Conservation (phyloP, 2,329 filamentous ascomycete species). For the Pestalotiopsis sp. region DNA sequence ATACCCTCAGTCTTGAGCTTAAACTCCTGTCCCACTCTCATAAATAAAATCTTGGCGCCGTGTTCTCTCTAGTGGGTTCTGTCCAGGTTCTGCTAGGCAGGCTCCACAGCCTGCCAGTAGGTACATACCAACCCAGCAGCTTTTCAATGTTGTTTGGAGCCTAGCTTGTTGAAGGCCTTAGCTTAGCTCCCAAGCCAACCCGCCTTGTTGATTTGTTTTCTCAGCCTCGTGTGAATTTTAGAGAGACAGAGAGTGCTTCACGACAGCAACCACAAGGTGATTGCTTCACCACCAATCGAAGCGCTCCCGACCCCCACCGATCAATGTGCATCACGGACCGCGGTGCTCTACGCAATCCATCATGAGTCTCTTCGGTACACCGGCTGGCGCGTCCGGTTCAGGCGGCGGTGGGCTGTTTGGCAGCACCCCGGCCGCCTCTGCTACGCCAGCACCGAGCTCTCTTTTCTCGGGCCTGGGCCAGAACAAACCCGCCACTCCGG, state of each 20-base stretch:
- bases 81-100: not conserved
- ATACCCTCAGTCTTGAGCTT: not conserved
- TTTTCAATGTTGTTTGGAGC: not conserved
- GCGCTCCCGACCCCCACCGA: not conserved
- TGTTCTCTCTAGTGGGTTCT: not conserved
- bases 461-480: constrained; percentile 1
- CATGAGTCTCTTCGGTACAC: constrained; percentile 2
- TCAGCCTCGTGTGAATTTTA: constrained; percentile 14
- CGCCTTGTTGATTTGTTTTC: constrained; percentile 14
- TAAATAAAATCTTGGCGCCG: not conserved
- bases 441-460: not conserved
- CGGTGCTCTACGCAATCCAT: not conserved
- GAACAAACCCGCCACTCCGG: constrained; percentile 6
- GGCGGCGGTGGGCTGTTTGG: constrained; percentile 7
- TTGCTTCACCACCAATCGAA: not conserved
- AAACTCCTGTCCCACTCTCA: not conserved
- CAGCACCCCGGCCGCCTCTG: not conserved
- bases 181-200: not conserved
- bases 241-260: not conserved
- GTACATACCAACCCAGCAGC: not conserved
- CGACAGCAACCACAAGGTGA: constrained; percentile 5
- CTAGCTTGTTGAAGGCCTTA: not conserved
- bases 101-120: not conserved
- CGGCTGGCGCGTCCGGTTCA: constrained; percentile 1
- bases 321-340: not conserved